Percentiles rank a stretch among this genome's conserved stretches.
phyloP scores from a whole-genome alignment of 169 alveolate species.

The Fabrea salina region DNA sequence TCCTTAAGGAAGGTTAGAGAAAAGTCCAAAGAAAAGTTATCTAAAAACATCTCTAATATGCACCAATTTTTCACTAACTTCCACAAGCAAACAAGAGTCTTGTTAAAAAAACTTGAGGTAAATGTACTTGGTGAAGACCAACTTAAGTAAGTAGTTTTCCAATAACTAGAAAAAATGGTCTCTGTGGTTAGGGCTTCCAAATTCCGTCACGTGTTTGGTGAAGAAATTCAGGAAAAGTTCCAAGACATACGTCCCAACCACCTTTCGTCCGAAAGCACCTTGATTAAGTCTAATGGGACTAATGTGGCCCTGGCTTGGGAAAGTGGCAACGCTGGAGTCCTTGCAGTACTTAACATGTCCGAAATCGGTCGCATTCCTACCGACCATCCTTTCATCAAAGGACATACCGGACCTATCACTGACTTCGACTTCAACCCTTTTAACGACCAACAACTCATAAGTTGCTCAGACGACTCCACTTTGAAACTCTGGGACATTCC shows the following conservation, averaged over 20 bases:
- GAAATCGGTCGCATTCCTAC: slow-evolving; percentile 43
- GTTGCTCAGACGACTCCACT: slow-evolving; percentile 67
- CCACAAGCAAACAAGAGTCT: no score
- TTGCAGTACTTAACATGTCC: slow-evolving; percentile 42
- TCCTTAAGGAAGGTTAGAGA: no score
- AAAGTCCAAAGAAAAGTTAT: no score
- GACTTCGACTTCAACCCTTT: slow-evolving; percentile 77
- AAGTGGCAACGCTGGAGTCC: slow-evolving; percentile 56
- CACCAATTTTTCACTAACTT: no score
- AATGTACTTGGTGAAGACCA: no score
- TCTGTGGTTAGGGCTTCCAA: slow-evolving; percentile 22
- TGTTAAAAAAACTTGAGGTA: no score
- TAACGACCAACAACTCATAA: slow-evolving; percentile 52
- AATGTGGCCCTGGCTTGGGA: slow-evolving; percentile 52
- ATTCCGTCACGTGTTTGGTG: slow-evolving; percentile 38
- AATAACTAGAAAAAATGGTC: slow-evolving; percentile 26
- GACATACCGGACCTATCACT: slow-evolving; percentile 64
- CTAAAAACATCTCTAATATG: no score
- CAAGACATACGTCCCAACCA: slow-evolving; percentile 37
- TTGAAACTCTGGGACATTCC: slow-evolving; percentile 68
- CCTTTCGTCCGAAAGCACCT: slow-evolving; percentile 41
- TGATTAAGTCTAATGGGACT: slow-evolving; percentile 46
- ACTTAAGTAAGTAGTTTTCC: no score
- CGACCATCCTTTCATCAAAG: slow-evolving; percentile 58
- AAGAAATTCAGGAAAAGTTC: slow-evolving; percentile 35